Evolutionary conservation across 2,329 filamentous ascomycete species (phyloP), one percentile per base, ranked within the genome.

Genomic region (Bipolaris oryzae): DNA sequence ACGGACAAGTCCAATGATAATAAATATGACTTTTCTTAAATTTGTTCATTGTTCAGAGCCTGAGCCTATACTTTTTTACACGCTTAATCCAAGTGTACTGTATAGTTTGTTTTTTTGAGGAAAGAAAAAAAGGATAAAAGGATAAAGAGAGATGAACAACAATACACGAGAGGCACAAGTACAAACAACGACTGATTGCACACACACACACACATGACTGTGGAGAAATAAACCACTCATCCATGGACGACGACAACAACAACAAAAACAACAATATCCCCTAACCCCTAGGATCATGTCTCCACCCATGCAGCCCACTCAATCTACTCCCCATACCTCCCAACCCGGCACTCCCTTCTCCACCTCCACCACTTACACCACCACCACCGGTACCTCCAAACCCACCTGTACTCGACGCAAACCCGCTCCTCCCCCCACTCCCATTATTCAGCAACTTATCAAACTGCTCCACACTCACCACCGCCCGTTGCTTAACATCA

Each of bases 401-500:
- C 5, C 46, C 50, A 16, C 55, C 50, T 28, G 41, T 50, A 10
- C 55, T 57, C 7, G 43, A 6, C 11, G 23, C 54, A 55, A 56
- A 60, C 34, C 58, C 54, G 31, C 49, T 50, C n/a, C 52, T 25
- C 1, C 45, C 45, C 16, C 46, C 42, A 34, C 44, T 18, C 15
- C 52, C 55, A 13, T 44, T 45, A 18, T 54, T 49, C 7, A 73
- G 54, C 48, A 74, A 44, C 55, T 67, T 71, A 0, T 21, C 50
- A 38, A 76, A 61, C 76, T 93, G 87, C 79, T 88, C 88, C 11
- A 89, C 77, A 0, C 91, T 92, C 41, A 86, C 88, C 79, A 93
- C 96, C 1, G 91, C 91, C 61, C 92, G 81, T 79, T 98, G 92
- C 50, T 89, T 82, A 20, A 96, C 90, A 74, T 96, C 91, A 55